These are phyloP conservation scores for Penicillium sclerotigenum DNA, from an alignment of 2,329 filamentous ascomycete species.

Conservation along the genomic window DNA sequence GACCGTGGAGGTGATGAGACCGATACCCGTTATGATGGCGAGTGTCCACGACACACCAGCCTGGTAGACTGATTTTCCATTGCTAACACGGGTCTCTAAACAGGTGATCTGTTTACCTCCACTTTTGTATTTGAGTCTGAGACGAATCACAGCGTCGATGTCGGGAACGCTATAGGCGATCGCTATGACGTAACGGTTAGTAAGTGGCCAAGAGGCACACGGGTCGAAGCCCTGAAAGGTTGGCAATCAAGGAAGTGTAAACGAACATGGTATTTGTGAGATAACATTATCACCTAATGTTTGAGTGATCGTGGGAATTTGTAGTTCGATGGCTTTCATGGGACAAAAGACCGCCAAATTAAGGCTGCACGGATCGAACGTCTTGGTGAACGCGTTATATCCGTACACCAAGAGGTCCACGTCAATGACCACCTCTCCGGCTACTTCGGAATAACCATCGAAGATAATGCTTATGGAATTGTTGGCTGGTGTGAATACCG, in stretches of 20 bases:
- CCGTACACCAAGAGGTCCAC: slow-evolving; percentile 78
- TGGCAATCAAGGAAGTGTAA: background rate
- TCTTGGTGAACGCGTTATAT: slow-evolving; percentile 64
- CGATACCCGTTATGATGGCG: slow-evolving; percentile 79
- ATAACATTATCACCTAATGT: slow-evolving; percentile 56
- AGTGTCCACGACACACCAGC: slow-evolving; percentile 85
- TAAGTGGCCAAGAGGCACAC: background rate
- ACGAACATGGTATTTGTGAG: slow-evolving; percentile 63
- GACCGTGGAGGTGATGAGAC: slow-evolving; percentile 77
- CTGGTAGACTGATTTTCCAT: slow-evolving; percentile 63
- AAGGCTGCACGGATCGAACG: slow-evolving; percentile 71
- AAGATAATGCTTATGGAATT: slow-evolving; percentile 55
- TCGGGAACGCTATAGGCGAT: slow-evolving; percentile 84
- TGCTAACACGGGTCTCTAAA: slow-evolving; percentile 39
- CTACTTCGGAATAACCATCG: slow-evolving; percentile 77
- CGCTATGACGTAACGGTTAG: slow-evolving; percentile 37
- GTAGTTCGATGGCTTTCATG: slow-evolving; percentile 79
- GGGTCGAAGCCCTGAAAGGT: background rate
- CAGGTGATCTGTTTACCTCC: slow-evolving; percentile 13
- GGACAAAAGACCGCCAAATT: slow-evolving; percentile 75
- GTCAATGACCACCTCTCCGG: slow-evolving; percentile 75
- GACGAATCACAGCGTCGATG: slow-evolving; percentile 20
- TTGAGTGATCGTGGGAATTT: slow-evolving; percentile 66
- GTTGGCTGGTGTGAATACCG: slow-evolving; percentile 44
- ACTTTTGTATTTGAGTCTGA: slow-evolving; percentile 12